Evolutionary conservation across 2,329 filamentous ascomycete species (phyloP).

Genomic region (Paraphaeosphaeria sporulosa): DNA sequence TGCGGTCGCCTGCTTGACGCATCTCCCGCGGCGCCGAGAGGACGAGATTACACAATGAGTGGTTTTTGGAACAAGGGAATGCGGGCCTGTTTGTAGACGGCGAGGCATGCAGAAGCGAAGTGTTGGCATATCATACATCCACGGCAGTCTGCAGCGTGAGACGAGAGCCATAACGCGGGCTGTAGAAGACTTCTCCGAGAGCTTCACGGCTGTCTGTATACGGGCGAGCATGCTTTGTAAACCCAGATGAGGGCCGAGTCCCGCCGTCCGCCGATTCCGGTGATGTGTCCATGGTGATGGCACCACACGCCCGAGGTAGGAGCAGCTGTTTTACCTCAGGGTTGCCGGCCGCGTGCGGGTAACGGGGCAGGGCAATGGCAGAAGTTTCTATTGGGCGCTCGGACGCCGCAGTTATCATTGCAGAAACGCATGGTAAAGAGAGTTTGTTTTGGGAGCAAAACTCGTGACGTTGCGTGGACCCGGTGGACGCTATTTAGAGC

Average conservation of each 20-base stretch:
- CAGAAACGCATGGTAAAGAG: slow-evolving; percentile 32
- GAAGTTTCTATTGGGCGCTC: slow-evolving; percentile 36
- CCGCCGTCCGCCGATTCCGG: slow-evolving; percentile 33
- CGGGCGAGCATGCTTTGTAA: slow-evolving; percentile 23
- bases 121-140: slow-evolving; percentile 4
- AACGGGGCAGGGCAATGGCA: slow-evolving; percentile 32
- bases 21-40: slow-evolving; percentile 26
- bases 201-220: slow-evolving; percentile 5
- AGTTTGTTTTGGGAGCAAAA: slow-evolving; percentile 1
- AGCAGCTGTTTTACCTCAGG: slow-evolving; percentile 20
- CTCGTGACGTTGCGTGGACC: slow-evolving; percentile 37
- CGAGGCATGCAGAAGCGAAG: slow-evolving; percentile 3
- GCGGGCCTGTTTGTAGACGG: slow-evolving; percentile 23
- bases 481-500: not conserved
- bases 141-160: not conserved
- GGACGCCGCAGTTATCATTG: slow-evolving; percentile 40
- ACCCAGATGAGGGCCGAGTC: slow-evolving; percentile 24
- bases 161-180: slow-evolving; percentile 11
- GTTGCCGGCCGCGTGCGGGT: slow-evolving; percentile 40
- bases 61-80: slow-evolving; percentile 7
- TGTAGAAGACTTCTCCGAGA: slow-evolving; percentile 14
- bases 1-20: slow-evolving; percentile 23
- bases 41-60: slow-evolving; percentile 34
- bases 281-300: slow-evolving; percentile 33
- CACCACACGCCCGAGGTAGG: too few relatives aligned